Base-by-base conservation (phyloP, 371 early-diverging fungal species). In the Syncephalastrum contaminatum region DNA sequence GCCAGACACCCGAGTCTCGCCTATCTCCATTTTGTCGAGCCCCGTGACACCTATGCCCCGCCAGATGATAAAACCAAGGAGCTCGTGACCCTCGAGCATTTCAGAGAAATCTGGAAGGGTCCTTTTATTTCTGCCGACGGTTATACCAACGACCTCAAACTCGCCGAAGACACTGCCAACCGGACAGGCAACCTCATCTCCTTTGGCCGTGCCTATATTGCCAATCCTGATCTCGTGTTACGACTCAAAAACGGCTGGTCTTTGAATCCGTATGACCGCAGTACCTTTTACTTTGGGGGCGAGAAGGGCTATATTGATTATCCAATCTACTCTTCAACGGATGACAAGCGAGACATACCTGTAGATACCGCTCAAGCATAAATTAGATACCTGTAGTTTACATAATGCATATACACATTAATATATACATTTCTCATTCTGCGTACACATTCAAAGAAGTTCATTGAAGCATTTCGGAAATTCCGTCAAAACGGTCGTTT, bases 101-200 rank as follows among this genome's bases (percentile, higher is more conserved):
- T 53, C 60, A 53, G 53, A 14, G 24, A 45, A 18, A 61, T 61
- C 44, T 51, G 61, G 56, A 22, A 51, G 18, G 55, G 51, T 13
- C 51, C 41, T 24, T 55, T 55, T 40, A 56, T 61, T 55, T 41
- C 45, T 40, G 61, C 61, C 18, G 61, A 47, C 27, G 56, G 56
- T 5, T 49, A 51, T 24, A 51, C 52, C 4, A 15, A 27, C 20
- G 40, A 61, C 10, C 46, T 48, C 43, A 24, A 43, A 25, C 24
- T 18, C 14, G 51, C 51, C 47, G 53, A 59, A 3, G 59, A 58
- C 15, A 24, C 36, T 12, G 7, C 45, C 7, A 43, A 41, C 40
- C 20, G 53, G 22, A 43, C 53, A 3, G 66, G 53, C n/a, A 41
- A 53, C 25, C 30, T 61, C 19, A 25, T 59, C 13, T 52, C 59